phyloP scores from a whole-genome alignment of 2,329 filamentous ascomycete species.

The Scytalidium lignicola region DNA sequence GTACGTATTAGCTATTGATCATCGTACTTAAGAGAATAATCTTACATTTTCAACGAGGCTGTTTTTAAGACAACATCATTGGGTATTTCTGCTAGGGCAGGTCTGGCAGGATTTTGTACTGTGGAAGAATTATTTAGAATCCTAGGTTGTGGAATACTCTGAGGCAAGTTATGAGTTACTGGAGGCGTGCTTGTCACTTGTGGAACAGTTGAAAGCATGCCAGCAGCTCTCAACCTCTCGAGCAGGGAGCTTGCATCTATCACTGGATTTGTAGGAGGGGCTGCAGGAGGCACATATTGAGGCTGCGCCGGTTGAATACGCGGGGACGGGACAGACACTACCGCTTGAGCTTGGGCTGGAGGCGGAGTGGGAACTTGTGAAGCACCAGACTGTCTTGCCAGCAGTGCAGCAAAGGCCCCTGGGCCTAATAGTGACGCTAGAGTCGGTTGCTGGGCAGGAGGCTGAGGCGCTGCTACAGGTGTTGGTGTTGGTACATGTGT shows the following conservation, averaged over 20 bases:
- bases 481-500: constrained; percentile 18
- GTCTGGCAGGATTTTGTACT: constrained; percentile 12
- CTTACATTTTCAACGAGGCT: constrained; percentile 69
- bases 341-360: constrained; percentile 27
- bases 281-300: constrained; percentile 22
- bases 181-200: constrained; percentile 33
- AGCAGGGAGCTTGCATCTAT: constrained; percentile 49
- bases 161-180: background rate
- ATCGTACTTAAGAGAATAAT: constrained; percentile 10
- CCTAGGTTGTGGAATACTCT: background rate
- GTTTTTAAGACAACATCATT: constrained; percentile 57
- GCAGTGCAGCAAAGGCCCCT: constrained; percentile 47
- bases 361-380: constrained; percentile 44
- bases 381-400: constrained; percentile 48
- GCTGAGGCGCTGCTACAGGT: constrained; percentile 18
- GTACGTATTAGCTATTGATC: constrained; percentile 10
- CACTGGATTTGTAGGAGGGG: constrained; percentile 33
- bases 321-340: constrained; percentile 44
- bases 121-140: constrained; percentile 9
- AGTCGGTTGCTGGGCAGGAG: constrained; percentile 30
- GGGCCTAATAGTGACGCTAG: constrained; percentile 50
- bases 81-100: constrained; percentile 20
- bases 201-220: constrained; percentile 50
- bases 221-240: constrained; percentile 62
- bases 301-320: constrained; percentile 34